Conservation (phyloP, 768 basidiomycete genomes). For the Pisolithus microcarpus region DNA sequence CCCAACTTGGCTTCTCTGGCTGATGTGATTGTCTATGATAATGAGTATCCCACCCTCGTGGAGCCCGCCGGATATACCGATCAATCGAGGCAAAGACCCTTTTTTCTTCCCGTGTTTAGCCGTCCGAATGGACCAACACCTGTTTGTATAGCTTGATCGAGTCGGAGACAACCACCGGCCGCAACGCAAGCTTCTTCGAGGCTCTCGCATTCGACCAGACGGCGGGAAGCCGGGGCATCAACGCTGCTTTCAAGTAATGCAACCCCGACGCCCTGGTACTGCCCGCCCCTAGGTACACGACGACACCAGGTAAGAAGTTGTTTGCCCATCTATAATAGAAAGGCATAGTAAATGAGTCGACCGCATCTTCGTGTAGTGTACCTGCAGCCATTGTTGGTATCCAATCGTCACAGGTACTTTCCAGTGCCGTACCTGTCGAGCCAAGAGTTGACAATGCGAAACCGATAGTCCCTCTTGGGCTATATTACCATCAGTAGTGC, state of each 20-base stretch:
- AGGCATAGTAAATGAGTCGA: background rate
- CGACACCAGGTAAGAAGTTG: constrained; percentile 14
- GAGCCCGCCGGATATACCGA: constrained; percentile 27
- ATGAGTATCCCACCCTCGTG: constrained; percentile 44
- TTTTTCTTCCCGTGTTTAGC: background rate
- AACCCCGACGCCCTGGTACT: constrained; percentile 46
- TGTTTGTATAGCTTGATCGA: constrained; percentile 12
- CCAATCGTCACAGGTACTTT: constrained; percentile 27
- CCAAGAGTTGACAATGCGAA: background rate
- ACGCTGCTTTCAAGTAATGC: constrained; percentile 38
- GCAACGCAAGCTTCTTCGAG: constrained; percentile 32
- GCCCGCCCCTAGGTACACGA: constrained; percentile 26
- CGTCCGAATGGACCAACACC: constrained; percentile 18
- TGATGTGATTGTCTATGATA: constrained; percentile 51
- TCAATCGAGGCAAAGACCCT: constrained; percentile 25
- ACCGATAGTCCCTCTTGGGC: constrained; percentile 31
- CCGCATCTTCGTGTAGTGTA: no score
- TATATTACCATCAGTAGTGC: constrained; percentile 29
- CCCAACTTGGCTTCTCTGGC: constrained; percentile 53
- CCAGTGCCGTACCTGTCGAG: no score
- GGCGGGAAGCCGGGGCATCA: constrained; percentile 47
- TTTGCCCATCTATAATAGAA: background rate
- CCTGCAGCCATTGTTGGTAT: constrained; percentile 27
- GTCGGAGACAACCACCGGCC: constrained; percentile 20
- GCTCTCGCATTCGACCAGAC: constrained; percentile 43